A percentile compares a stretch with the other conserved stretches of the same genome.
Evolutionary conservation across 2,329 filamentous ascomycete species (phyloP).

Genomic region (Nannizzia gypsea): DNA sequence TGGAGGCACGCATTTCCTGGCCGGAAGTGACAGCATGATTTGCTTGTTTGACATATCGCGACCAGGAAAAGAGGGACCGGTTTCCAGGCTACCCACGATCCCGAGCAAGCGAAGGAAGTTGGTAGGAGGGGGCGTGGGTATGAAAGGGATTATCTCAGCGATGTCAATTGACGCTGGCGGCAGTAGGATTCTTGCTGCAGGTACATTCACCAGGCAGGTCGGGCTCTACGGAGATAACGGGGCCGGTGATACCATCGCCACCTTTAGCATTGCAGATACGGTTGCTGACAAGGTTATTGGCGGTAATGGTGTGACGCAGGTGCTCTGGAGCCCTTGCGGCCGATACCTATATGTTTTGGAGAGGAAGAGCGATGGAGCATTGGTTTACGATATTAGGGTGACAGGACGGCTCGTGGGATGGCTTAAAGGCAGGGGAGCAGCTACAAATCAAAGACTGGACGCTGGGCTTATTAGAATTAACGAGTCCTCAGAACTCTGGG

Average conservation of each 20-base stretch:
- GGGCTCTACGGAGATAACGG: constrained; percentile 44
- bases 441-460: constrained; percentile 45
- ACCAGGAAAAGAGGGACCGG: constrained; percentile 35
- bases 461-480: constrained; percentile 38
- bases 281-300: constrained; percentile 28
- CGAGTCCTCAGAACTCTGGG: constrained; percentile 44
- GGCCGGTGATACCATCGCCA: constrained; percentile 38
- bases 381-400: constrained; percentile 50
- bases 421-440: constrained; percentile 35
- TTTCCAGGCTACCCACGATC: constrained; percentile 36
- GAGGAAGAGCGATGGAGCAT: constrained; percentile 43
- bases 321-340: constrained; percentile 48
- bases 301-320: constrained; percentile 44
- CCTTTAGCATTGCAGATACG: constrained; percentile 38
- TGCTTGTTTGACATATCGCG: constrained; percentile 45
- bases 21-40: constrained; percentile 44
- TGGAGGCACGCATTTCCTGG: constrained; percentile 43
- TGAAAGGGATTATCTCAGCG: constrained; percentile 46
- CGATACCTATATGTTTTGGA: constrained; percentile 49
- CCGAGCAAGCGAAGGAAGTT: constrained; percentile 38
- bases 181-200: constrained; percentile 44
- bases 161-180: constrained; percentile 35
- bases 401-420: constrained; percentile 40
- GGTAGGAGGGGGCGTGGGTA: constrained; percentile 37
- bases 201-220: constrained; percentile 45